Base-by-base conservation (phyloP, 805 yeast genomes). In the Maudiozyma bulderi region DNA sequence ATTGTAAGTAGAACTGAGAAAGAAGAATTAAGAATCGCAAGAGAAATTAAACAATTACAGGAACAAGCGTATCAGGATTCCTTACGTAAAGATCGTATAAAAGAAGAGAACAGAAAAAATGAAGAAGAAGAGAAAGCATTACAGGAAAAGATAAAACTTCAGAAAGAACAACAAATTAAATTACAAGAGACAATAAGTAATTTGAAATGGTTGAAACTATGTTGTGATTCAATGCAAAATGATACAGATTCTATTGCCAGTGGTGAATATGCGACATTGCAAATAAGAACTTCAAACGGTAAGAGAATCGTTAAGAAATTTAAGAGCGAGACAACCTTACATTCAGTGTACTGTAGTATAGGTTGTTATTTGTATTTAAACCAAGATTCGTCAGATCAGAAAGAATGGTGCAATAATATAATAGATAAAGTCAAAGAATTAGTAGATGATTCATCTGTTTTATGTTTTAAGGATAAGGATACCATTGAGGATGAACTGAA, bases 61-160 rank as follows among this genome's bases (percentile, higher is more conserved):
- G 88, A 84, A 55, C 67, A 70, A 45, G 87, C 86, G 15, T 86
- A 80, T 58, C 74, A 78, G 54, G 75, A 73, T 52, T 80, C 88
- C 0, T 66, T 85, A 46, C 66, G 73, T 35, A 71, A 69, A 44
- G 93, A 86, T 64, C 73, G 69, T 54, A 55, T 72, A 40, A 80
- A 82, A 57, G 76, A 76, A 57, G 65, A 71, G 39, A 69, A 75
- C 51, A 76, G 73, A 53, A 60, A 65, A 44, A 54, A 55, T 28
- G 57, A 53, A 26, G 51, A 52, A 33, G 51, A 56, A 35, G 52
- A 47, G 32, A 20, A 15, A 8, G 28, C 26, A 3, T 2, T 43
- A 26, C 28, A 57, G 34, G 40, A 50, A 28, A 44, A 47, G 35
- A 31, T 51, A 14, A 49, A 52, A 28, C 37, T 44, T 15, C 31